Evolutionary conservation across 2,329 filamentous ascomycete species (phyloP).

Genomic region (Rutstroemia sp.): DNA sequence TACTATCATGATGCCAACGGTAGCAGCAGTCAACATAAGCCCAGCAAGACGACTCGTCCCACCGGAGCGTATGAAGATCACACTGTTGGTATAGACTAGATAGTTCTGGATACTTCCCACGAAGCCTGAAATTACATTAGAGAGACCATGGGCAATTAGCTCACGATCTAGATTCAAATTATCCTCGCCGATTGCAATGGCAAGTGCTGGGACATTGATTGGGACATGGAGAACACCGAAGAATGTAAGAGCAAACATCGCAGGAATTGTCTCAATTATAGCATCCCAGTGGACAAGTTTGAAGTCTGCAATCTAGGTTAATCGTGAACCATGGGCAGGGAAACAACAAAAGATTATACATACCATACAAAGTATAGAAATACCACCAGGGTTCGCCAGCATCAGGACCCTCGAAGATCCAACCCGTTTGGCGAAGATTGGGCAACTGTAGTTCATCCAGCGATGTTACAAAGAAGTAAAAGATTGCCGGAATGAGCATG

Average conservation of each 20-base stretch:
- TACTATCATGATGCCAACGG: constrained; percentile 73
- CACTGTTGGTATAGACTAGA: constrained; percentile 92
- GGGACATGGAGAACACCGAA: constrained; percentile 96
- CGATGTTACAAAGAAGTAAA: constrained; percentile 69
- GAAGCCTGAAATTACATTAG: constrained; percentile 82
- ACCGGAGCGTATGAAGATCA: constrained; percentile 92
- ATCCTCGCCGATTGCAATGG: constrained; percentile 84
- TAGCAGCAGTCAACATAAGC: constrained; percentile 72
- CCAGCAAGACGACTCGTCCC: constrained; percentile 83
- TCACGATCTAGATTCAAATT: constrained; percentile 87
- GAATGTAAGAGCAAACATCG: constrained; percentile 95
- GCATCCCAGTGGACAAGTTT: constrained; percentile 75
- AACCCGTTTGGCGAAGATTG: constrained; percentile 64
- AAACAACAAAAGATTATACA: constrained; percentile 29
- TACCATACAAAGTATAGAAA: constrained; percentile 93
- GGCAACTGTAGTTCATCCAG: constrained; percentile 61
- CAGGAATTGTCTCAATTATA: constrained; percentile 75
- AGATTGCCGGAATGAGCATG: constrained; percentile 64
- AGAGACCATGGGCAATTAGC: constrained; percentile 84
- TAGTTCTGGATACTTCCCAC: constrained; percentile 93
- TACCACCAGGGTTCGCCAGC: constrained; percentile 91
- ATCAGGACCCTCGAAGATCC: constrained; percentile 86
- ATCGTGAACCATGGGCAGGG: constrained; percentile 12
- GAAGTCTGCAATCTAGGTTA: constrained; percentile 51
- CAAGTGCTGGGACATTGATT: constrained; percentile 93